Percentiles rank a stretch among this genome's conserved stretches.
These are phyloP conservation scores for Phytophthora foliorum DNA, from an alignment of 352 stramenopile genomes.

Conservation along the genomic window DNA sequence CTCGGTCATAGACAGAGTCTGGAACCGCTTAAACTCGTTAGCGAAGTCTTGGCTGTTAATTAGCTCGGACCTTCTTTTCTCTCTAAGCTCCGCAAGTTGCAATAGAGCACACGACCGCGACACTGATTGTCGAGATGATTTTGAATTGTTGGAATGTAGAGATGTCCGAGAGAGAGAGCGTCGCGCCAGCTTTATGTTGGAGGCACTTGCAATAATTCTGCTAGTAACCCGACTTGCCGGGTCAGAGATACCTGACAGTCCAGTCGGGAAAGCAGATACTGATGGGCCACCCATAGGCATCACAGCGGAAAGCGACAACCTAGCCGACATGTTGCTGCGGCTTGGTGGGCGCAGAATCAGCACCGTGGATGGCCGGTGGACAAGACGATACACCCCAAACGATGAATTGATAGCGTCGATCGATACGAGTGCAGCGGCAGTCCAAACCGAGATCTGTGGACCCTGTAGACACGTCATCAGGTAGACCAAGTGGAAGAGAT, in stretches of 20 bases:
- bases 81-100: neutral
- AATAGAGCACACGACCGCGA: slow-evolving; percentile 1
- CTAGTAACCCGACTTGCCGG: neutral
- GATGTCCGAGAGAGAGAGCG: slow-evolving; percentile 12
- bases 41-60: neutral
- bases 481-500: slow-evolving; percentile 32
- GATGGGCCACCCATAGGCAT: slow-evolving; percentile 3
- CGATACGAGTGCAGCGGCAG: neutral
- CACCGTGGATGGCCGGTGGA: slow-evolving; percentile 3
- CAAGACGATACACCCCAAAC: slow-evolving; percentile 7
- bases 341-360: neutral
- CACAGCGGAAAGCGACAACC: neutral
- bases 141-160: neutral
- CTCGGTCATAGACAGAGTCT: slow-evolving; percentile 31
- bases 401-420: slow-evolving; percentile 11
- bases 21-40: slow-evolving; percentile 3
- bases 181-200: slow-evolving; percentile 1
- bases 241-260: neutral
- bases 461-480: slow-evolving; percentile 24
- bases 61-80: neutral
- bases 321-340: neutral
- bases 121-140: neutral
- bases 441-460: slow-evolving; percentile 15
- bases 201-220: neutral
- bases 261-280: neutral